A percentile compares a stretch with the other conserved stretches of the same genome.
These are phyloP conservation scores for Dactylorhiza incarnata DNA, from an alignment of 106 monocot species.

Conservation along the genomic window DNA sequence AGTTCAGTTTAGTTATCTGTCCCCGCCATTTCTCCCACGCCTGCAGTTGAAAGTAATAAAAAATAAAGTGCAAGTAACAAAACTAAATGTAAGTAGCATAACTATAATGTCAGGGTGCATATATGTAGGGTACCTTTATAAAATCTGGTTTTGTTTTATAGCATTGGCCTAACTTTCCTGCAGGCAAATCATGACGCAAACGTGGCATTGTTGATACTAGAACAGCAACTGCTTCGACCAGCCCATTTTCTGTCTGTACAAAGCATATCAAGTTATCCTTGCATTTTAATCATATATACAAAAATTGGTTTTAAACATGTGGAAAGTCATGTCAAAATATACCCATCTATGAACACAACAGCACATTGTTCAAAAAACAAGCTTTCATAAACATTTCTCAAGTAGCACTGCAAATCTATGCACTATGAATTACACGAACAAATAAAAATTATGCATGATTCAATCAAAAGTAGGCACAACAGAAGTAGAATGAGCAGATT, in stretches of 20 bases:
- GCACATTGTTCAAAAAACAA: neutral
- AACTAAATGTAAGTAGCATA: neutral
- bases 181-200: constrained; percentile 49
- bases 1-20: constrained; percentile 71
- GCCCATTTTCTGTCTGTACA: constrained; percentile 87
- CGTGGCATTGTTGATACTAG: constrained; percentile 90
- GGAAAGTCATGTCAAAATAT: neutral
- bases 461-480: neutral
- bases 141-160: constrained; percentile 80
- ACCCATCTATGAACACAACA: neutral
- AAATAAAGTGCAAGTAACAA: neutral
- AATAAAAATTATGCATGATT: neutral
- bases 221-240: constrained; percentile 89
- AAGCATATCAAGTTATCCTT: constrained; percentile 12
- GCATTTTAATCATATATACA: neutral
- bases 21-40: constrained; percentile 95
- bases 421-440: neutral
- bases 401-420: neutral
- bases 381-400: neutral
- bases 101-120: neutral
- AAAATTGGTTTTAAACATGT: neutral
- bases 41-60: constrained; percentile 26
- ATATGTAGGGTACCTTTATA: constrained; percentile 58
- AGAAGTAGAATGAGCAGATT: neutral
- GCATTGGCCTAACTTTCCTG: constrained; percentile 68